phyloP scores from a whole-genome alignment of 1,284 basidiomycete genomes.

The Cystobasidium sp. region DNA sequence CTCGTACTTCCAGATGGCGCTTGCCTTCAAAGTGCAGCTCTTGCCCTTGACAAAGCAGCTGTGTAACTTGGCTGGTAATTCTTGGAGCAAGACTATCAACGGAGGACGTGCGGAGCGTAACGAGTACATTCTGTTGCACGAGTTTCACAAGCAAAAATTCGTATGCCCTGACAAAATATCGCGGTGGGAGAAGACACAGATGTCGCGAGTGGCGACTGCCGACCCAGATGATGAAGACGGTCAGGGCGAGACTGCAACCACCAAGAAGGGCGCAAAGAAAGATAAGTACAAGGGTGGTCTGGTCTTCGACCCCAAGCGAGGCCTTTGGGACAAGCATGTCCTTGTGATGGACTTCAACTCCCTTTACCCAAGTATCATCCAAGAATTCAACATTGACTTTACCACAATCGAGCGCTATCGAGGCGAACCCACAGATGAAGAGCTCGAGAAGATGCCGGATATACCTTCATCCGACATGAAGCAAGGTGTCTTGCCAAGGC shows the following conservation, averaged over 20 bases:
- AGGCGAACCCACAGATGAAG: conserved; percentile 58
- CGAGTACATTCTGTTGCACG: conserved; percentile 97
- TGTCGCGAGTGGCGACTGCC: conserved; percentile 63
- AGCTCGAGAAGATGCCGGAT: conserved; percentile 84
- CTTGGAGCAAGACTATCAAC: conserved; percentile 94
- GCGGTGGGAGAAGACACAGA: conserved; percentile 65
- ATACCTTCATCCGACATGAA: conserved; percentile 73
- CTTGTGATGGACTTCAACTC: conserved; percentile 99
- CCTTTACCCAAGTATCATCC: conserved; percentile 97
- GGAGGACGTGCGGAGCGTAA: conserved; percentile 95
- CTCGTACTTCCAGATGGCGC: conserved; percentile 94
- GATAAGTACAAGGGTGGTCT: conserved; percentile 99
- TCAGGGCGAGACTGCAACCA: conserved; percentile 51
- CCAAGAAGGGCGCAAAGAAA: conserved; percentile 70
- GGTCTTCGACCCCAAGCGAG: conserved; percentile 95
- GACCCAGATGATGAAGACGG: conserved; percentile 68
- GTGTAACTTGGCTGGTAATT: conserved; percentile 96
- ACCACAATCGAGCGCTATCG: conserved; percentile 79
- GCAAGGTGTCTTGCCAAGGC: conserved; percentile 89
- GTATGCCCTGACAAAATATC: conserved; percentile 87
- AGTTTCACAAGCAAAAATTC: conserved; percentile 95
- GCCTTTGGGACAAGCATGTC: conserved; percentile 95
- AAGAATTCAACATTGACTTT: conserved; percentile 99
- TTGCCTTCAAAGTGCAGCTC: conserved; percentile 86
- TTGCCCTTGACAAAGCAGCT: conserved; percentile 88